These are phyloP conservation scores for Dipsacomyces acuminosporus DNA, from an alignment of 371 early-diverging fungal species.

Conservation along the genomic window DNA sequence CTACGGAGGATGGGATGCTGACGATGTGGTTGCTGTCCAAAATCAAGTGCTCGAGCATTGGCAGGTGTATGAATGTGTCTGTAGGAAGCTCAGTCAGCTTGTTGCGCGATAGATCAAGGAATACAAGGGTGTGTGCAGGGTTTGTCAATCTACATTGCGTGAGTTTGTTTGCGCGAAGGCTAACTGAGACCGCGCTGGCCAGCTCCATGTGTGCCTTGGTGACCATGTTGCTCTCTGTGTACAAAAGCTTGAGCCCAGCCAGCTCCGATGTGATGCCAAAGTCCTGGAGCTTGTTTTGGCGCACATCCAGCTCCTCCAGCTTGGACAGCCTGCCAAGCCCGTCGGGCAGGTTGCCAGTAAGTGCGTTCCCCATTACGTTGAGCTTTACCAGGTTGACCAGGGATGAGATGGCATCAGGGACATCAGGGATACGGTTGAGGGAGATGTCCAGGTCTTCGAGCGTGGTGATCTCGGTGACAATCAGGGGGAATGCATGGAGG, in stretches of 20 bases:
- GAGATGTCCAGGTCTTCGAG: slow-evolving; percentile 74
- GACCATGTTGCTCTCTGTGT: slow-evolving; percentile 65
- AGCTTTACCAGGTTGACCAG: slow-evolving; percentile 60
- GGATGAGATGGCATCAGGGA: slow-evolving; percentile 71
- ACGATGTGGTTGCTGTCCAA: slow-evolving; percentile 73
- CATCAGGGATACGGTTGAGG: slow-evolving; percentile 69
- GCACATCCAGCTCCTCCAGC: slow-evolving; percentile 68
- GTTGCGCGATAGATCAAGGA: slow-evolving; percentile 64
- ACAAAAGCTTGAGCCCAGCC: slow-evolving; percentile 58
- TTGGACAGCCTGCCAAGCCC: slow-evolving; percentile 57
- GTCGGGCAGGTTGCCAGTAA: slow-evolving; percentile 64
- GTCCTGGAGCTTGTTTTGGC: slow-evolving; percentile 67
- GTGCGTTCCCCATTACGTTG: slow-evolving; percentile 66
- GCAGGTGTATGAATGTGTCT: slow-evolving; percentile 55
- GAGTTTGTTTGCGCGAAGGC: slow-evolving; percentile 44
- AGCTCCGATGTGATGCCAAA: slow-evolving; percentile 57
- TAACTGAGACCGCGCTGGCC: slow-evolving; percentile 29
- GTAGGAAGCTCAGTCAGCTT: slow-evolving; percentile 64
- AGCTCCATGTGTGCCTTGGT: slow-evolving; percentile 38
- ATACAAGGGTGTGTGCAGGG: slow-evolving; percentile 37
- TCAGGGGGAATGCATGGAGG: slow-evolving; percentile 61
- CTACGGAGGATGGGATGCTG: slow-evolving; percentile 60
- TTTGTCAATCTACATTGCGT: slow-evolving; percentile 39
- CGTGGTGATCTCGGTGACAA: slow-evolving; percentile 56
- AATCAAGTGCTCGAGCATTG: slow-evolving; percentile 55